Evolutionary conservation across 2,329 filamentous ascomycete genomes (phyloP), one percentile per base, ranked within the genome.

Genomic region (Zelopaecilomyces penicillatus): DNA sequence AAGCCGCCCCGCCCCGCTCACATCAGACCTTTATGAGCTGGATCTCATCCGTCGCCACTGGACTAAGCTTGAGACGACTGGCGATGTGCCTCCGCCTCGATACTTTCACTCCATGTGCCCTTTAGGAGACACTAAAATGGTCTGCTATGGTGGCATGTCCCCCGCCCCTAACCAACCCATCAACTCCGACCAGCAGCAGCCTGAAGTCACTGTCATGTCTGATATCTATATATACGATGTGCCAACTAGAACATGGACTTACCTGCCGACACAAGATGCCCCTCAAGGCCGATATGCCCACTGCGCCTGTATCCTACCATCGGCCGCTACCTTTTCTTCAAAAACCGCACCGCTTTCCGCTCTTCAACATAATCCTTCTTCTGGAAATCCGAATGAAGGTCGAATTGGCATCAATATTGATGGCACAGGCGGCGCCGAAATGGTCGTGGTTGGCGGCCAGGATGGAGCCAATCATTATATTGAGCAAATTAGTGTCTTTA

Each of bases 381-480:
- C 84, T 1, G 73, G 77, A n/a, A 86, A 87, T 54, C 83, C 87
- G 3, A 93, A 96, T 59, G 86, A 93, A 58, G 91, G 91, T 11
- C 80, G 85, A 3, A 82, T 96, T 46, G 91, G 91, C 3, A 83
- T 95, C 46, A 85, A 85, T 50, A 82, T 97, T 48, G 90, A 98
- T 63, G 91, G 93, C 1, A 80, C 81, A 19, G 93, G 93, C 11
- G 93, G 93, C 30, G 88, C 93, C 2, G 91, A 98, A 63, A 96
- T 98, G 91, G 79, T 98, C 5, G 84, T 98, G 10, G 90, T 97
- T 6, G 93, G 93, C 48, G 93, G 93, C 0, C 93, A 98, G 64
- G 93, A 98, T 59, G 93, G 87, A 43, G 84, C 85, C n/a, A 98
- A 98, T 63, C 90, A 95, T 63, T 98, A 98, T 60, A 98, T 98